phyloP scores from a whole-genome alignment of 129 eudicot genomes.

The carrot (Daucus carota) region DH1_v3.0 NC_030382.2:52416501-52417000 shows the following conservation, averaged over 20 bases:
- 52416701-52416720: not conserved
- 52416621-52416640: slow-evolving; percentile 22
- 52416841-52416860: slow-evolving; percentile 30
- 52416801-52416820: slow-evolving; percentile 37
- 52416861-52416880: slow-evolving; percentile 29
- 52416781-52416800: slow-evolving; percentile 23
- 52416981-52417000: slow-evolving; percentile 33
- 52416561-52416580: slow-evolving; percentile 20
- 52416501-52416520: slow-evolving; percentile 18
- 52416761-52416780: no score
- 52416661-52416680: slow-evolving; percentile 30
- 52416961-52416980: slow-evolving; percentile 47
- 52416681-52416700: slow-evolving; percentile 21
- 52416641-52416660: slow-evolving; percentile 10
- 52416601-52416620: slow-evolving; percentile 31
- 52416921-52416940: slow-evolving; percentile 21
- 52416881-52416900: slow-evolving; percentile 42
- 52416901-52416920: slow-evolving; percentile 46
- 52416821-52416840: slow-evolving; percentile 45
- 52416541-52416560: slow-evolving; percentile 29
- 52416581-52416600: slow-evolving; percentile 33
- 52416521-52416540: slow-evolving; percentile 20
- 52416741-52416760: no score
- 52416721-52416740: not conserved
- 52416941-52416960: slow-evolving; percentile 36